Evolutionary conservation across 2,329 filamentous ascomycete genomes (phyloP).

Genomic region (Allantophomopsis cytisporea): DNA sequence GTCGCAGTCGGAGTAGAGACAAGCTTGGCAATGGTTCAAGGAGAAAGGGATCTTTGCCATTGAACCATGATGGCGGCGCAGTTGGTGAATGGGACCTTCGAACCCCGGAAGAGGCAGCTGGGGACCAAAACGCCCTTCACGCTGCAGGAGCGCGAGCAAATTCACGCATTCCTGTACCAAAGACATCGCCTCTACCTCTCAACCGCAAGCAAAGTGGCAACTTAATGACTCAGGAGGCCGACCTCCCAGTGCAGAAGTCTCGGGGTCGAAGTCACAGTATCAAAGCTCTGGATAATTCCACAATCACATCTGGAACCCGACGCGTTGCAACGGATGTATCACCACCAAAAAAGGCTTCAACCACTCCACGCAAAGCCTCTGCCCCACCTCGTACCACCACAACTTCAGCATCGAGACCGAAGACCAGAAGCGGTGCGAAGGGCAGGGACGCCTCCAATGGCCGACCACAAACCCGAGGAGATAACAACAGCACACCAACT

Average conservation of each 20-base stretch:
- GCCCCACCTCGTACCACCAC: constrained; percentile 14
- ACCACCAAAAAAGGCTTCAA: constrained; percentile 32
- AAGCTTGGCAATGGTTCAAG: constrained; percentile 12
- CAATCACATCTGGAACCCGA: constrained; percentile 23
- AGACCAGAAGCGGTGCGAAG: constrained; percentile 44
- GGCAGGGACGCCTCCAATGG: constrained; percentile 32
- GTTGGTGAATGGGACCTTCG: constrained; percentile 55
- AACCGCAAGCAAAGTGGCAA: constrained; percentile 45
- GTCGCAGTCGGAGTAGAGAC: constrained; percentile 23
- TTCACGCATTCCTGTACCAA: constrained; percentile 81
- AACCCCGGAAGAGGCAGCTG: constrained; percentile 63
- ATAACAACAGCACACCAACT: constrained; percentile 16
- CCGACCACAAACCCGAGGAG: constrained; percentile 44
- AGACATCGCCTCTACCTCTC: constrained; percentile 61
- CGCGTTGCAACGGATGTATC: constrained; percentile 28
- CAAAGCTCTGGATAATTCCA: constrained; percentile 37
- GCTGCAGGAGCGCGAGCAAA: constrained; percentile 42
- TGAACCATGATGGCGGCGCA: constrained; percentile 30
- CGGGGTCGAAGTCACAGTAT: constrained; percentile 60
- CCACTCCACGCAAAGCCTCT: constrained; percentile 9
- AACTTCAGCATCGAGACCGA: constrained; percentile 31
- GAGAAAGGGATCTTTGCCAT: constrained; percentile 19
- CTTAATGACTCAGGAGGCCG: constrained; percentile 38
- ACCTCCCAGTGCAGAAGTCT: constrained; percentile 43
- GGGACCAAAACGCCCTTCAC: constrained; percentile 37